Base-by-base conservation (phyloP, 208 protist genomes). In the Leishmania aethiopica region DNA sequence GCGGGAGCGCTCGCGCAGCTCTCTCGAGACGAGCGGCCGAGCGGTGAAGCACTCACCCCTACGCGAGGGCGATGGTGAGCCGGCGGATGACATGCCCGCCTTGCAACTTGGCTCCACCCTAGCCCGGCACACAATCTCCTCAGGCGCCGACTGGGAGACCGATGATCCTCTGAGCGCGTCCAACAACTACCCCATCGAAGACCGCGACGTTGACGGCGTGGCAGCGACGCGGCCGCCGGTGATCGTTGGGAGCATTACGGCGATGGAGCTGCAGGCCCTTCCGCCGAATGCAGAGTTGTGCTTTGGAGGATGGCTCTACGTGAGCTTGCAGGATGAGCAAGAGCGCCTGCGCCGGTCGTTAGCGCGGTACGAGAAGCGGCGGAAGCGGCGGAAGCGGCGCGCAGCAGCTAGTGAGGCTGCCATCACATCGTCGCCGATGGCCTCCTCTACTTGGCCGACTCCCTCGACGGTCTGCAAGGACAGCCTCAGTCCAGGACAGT, bases 261-360 rank as follows among this genome's bases (percentile, higher is more conserved):
- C 88, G 35, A 78, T 85, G 55, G 91, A 94, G 78, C 85, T 94
- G 62, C 84, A 85, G 49, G 70, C 81, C 17, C 85, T 94, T 55
- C 89, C 89, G 57, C 77, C 75, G 47, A 92, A 93, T 53, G 89
- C 89, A 5, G 89, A 94, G 81, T 35, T 94, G 15, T 94, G 88
- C 82, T 83, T 94, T 66, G 91, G 91, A 22, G 86, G 91, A 11
- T 94, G 89, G 86, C 83, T 91, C 35, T 89, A 92, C 69, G 77
- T 94, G 25, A 93, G 89, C 53, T 78, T 94, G 75, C 81, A 93
- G 60, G 91, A 94, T 64, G 91, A 94, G 74, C 91, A 92, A 64
- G 72, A 85, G 51, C 89, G 91, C 8, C 76, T 94, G 82, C 82
- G 83, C 28, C 64, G 76, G 59, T 86, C 82, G 40, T 77, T 93